Evolutionary conservation across 441 rosid genomes (phyloP).

Genomic region (Bruguiera hainesii): DNA sequence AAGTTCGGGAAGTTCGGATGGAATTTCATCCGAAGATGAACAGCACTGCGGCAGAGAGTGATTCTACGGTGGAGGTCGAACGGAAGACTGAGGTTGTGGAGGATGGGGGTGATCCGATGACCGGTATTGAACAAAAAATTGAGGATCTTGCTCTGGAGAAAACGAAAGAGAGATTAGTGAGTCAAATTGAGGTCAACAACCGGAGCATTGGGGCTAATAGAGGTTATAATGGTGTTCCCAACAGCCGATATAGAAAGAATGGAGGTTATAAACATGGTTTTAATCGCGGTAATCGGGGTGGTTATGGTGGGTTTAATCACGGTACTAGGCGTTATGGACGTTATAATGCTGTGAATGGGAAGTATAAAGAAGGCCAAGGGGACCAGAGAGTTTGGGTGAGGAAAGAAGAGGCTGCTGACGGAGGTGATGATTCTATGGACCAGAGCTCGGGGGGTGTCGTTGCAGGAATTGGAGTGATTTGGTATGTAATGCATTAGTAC

Average conservation of each 20-base stretch:
- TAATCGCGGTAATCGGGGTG: neutral
- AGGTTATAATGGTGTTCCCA: neutral
- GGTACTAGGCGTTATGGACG: neutral
- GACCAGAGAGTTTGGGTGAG: conserved; percentile 38
- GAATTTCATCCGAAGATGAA: conserved; percentile 6
- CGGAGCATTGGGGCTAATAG: neutral
- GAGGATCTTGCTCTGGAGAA: conserved; percentile 6
- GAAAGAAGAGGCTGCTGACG: conserved; percentile 36
- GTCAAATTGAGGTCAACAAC: conserved; percentile 2
- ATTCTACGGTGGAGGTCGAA: conserved; percentile 6
- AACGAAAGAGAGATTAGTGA: neutral
- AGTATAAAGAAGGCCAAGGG: neutral
- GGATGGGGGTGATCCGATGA: conserved; percentile 12
- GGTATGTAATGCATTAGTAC: neutral
- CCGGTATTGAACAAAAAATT: conserved; percentile 17
- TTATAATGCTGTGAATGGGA: neutral
- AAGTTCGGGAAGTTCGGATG: neutral
- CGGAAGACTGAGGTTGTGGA: conserved; percentile 2
- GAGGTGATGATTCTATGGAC: conserved; percentile 9
- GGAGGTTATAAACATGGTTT: too few relatives aligned
- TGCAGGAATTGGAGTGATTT: conserved; percentile 16
- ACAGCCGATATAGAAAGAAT: neutral
- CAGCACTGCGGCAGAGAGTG: conserved; percentile 5
- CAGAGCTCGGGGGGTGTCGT: conserved; percentile 13
- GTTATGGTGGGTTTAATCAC: neutral